These are phyloP conservation scores for Naganishia liquefaciens DNA, from an alignment of 1,284 basidiomycete genomes.

Conservation along the genomic window DNA sequence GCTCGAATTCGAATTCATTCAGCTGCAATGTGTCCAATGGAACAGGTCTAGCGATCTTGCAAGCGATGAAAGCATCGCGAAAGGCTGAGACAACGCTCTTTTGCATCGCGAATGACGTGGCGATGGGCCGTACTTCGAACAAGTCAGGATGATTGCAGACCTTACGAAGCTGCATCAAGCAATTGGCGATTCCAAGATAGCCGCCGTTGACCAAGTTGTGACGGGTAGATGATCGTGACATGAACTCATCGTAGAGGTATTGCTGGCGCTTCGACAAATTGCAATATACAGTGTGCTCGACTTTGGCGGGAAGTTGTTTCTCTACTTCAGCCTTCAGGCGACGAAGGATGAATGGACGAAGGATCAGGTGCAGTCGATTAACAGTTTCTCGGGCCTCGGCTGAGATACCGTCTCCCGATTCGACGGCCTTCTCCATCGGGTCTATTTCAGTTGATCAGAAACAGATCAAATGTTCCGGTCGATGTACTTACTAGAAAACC, in stretches of 20 bases:
- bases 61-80: conserved; percentile 61
- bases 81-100: conserved; percentile 59
- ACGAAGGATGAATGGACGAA: conserved; percentile 90
- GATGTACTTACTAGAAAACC: conserved; percentile 81
- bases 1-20: too few species aligned
- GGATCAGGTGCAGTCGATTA: conserved; percentile 83
- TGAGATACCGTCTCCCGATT: conserved; percentile 74
- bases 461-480: conserved; percentile 5
- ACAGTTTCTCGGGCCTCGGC: conserved; percentile 86
- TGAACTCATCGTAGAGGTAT: conserved; percentile 97
- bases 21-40: background rate
- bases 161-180: conserved; percentile 93
- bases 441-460: conserved; percentile 57
- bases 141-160: conserved; percentile 95
- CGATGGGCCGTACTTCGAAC: conserved; percentile 90
- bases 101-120: conserved; percentile 86
- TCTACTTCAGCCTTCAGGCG: conserved; percentile 95
- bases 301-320: conserved; percentile 92
- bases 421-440: conserved; percentile 90
- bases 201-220: conserved; percentile 86
- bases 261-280: conserved; percentile 92
- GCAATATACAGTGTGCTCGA: conserved; percentile 89
- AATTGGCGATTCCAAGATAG: conserved; percentile 79
- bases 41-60: background rate
- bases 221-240: conserved; percentile 84